These are phyloP conservation scores for Immersiella caudata DNA, from an alignment of 495 filamentous ascomycete species.

Conservation along the genomic window DNA sequence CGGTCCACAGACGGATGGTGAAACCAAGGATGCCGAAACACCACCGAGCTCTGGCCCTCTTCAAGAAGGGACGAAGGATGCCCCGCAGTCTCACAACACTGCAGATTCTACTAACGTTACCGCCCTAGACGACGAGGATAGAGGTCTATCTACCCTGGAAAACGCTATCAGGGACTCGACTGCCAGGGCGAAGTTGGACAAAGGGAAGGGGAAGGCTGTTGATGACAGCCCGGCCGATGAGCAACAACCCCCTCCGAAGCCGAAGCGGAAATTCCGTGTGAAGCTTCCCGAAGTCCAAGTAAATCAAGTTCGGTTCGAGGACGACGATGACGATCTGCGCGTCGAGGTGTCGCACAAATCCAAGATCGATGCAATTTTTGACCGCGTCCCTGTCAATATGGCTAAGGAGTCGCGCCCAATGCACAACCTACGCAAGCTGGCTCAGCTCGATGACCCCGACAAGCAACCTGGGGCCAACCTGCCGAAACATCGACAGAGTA, in stretches of 20 bases:
- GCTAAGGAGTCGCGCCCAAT: constrained; percentile 66
- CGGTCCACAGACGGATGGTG: constrained; percentile 38
- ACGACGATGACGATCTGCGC: constrained; percentile 46
- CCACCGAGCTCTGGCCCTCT: constrained; percentile 56
- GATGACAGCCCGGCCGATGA: constrained; percentile 33
- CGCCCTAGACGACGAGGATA: constrained; percentile 22
- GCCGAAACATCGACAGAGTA: constrained; percentile 35
- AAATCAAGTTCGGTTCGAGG: constrained; percentile 35
- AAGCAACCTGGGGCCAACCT: constrained; percentile 29
- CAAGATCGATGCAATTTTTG: constrained; percentile 63
- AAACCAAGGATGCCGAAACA: constrained; percentile 50
- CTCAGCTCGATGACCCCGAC: constrained; percentile 67
- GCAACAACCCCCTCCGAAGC: constrained; percentile 21
- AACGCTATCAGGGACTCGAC: constrained; percentile 25
- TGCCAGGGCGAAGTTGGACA: constrained; percentile 43
- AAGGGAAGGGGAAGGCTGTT: constrained; percentile 58
- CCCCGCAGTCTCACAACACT: constrained; percentile 15
- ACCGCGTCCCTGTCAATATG: constrained; percentile 63
- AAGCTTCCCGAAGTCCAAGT: constrained; percentile 40
- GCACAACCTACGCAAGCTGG: constrained; percentile 68
- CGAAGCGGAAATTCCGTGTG: constrained; percentile 46
- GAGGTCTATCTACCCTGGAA: constrained; percentile 41
- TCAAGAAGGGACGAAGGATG: constrained; percentile 24
- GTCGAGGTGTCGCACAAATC: constrained; percentile 41
- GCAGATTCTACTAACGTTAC: background rate